Evolutionary conservation across 2,329 filamentous ascomycete species (phyloP).

Genomic region (Podosphaera fusca): DNA sequence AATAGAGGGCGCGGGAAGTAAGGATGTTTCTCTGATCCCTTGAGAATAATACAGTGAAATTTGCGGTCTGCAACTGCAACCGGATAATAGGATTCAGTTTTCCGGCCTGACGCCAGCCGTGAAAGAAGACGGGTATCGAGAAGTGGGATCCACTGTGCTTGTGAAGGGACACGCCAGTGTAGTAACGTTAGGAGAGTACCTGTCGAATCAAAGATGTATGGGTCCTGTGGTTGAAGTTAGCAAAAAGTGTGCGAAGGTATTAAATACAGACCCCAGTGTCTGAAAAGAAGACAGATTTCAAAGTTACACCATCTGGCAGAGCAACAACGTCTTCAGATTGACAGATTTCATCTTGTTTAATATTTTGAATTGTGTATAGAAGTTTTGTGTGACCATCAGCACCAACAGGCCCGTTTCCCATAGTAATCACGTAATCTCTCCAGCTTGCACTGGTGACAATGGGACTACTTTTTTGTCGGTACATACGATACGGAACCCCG

Average conservation of each 20-base stretch:
- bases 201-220: constrained; percentile 85
- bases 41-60: constrained; percentile 98
- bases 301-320: constrained; percentile 45
- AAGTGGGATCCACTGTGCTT: constrained; percentile 77
- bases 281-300: constrained; percentile 78
- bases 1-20: constrained; percentile 81
- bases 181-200: constrained; percentile 71
- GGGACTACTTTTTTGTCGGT: constrained; percentile 73
- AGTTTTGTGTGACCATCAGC: constrained; percentile 57
- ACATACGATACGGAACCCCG: constrained; percentile 70
- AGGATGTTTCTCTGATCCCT: constrained; percentile 77
- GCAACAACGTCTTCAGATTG: constrained; percentile 87
- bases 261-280: constrained; percentile 47
- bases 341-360: constrained; percentile 80
- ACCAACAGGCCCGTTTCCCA: constrained; percentile 75
- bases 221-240: constrained; percentile 33
- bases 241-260: not conserved
- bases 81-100: constrained; percentile 82
- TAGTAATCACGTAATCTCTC: constrained; percentile 87
- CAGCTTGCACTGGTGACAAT: constrained; percentile 85
- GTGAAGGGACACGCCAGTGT: constrained; percentile 70
- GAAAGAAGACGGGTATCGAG: constrained; percentile 71
- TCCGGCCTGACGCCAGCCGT: constrained; percentile 62
- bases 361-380: constrained; percentile 80
- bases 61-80: constrained; percentile 77